phyloP scores from a whole-genome alignment of 257 asterid genomes.

The Rubia yunnanensis region DNA sequence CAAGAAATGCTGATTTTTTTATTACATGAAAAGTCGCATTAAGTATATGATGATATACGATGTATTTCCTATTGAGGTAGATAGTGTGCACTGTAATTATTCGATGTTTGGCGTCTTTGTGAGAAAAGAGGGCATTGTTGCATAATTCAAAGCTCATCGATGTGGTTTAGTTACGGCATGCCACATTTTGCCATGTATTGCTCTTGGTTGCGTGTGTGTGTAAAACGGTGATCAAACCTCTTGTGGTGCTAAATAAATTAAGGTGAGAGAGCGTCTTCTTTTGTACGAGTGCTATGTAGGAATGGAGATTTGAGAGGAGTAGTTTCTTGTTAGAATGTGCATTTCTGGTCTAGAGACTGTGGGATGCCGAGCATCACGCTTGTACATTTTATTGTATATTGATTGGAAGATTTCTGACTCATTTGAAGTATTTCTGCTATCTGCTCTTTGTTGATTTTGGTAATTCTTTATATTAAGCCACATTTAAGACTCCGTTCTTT shows the following conservation, averaged over 20 bases:
- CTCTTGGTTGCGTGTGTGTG: background rate
- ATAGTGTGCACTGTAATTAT: background rate
- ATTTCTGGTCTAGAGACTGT: background rate
- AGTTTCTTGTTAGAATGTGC: background rate
- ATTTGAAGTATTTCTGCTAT: background rate
- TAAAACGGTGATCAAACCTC: background rate
- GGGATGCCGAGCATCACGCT: background rate
- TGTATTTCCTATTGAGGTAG: background rate
- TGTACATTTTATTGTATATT: background rate
- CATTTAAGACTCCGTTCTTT: slow-evolving; percentile 8
- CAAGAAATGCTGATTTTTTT: background rate
- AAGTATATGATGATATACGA: background rate
- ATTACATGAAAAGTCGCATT: background rate
- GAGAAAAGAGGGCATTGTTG: background rate
- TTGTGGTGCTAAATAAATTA: background rate
- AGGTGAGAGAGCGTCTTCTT: background rate
- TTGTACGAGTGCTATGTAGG: background rate
- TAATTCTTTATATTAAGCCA: background rate
- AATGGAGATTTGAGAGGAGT: background rate
- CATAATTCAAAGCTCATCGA: background rate
- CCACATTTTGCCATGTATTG: background rate
- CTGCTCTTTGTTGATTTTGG: background rate
- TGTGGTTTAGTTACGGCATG: background rate
- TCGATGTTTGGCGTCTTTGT: background rate
- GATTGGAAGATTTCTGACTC: background rate